phyloP scores from a whole-genome alignment of 2,329 filamentous ascomycete species.

The Aspergillus sergii region DNA sequence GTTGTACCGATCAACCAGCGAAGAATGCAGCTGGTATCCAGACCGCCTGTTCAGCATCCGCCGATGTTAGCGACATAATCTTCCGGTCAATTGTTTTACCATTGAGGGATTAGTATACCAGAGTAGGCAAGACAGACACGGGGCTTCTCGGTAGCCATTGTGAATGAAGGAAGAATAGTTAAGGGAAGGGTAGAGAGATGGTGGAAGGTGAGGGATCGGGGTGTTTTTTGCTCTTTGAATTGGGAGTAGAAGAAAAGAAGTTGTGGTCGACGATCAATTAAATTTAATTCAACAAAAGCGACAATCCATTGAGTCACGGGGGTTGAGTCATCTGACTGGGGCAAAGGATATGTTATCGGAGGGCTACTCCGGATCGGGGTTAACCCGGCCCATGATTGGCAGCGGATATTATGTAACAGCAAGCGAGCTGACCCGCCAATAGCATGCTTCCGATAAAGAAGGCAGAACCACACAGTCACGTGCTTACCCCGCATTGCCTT shows the following conservation, averaged over 20 bases:
- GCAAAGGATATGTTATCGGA: neutral
- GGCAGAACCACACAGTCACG: neutral
- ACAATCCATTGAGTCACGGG: constrained; percentile 3
- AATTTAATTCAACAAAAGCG: constrained; percentile 1
- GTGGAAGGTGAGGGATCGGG: neutral
- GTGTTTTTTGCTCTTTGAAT: neutral
- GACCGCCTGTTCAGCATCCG: constrained; percentile 36
- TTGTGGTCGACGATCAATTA: neutral
- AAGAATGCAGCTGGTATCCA: constrained; percentile 46
- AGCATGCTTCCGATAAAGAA: neutral
- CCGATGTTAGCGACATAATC: constrained; percentile 12
- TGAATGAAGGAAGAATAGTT: neutral
- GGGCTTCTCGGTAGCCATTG: constrained; percentile 20
- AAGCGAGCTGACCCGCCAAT: neutral
- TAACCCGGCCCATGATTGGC: neutral
- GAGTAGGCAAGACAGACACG: constrained; percentile 28
- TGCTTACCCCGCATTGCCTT: neutral
- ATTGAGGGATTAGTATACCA: constrained; percentile 15
- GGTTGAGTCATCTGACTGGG: constrained; percentile 3
- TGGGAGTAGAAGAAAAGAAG: neutral
- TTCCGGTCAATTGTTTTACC: neutral
- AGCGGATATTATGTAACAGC: constrained; percentile 3
- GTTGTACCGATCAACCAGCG: constrained; percentile 19
- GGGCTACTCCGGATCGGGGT: neutral
- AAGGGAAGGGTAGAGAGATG: neutral